These are phyloP conservation scores for Botrytis galanthina DNA, from an alignment of 2,329 filamentous ascomycete species.

Conservation along the genomic window DNA sequence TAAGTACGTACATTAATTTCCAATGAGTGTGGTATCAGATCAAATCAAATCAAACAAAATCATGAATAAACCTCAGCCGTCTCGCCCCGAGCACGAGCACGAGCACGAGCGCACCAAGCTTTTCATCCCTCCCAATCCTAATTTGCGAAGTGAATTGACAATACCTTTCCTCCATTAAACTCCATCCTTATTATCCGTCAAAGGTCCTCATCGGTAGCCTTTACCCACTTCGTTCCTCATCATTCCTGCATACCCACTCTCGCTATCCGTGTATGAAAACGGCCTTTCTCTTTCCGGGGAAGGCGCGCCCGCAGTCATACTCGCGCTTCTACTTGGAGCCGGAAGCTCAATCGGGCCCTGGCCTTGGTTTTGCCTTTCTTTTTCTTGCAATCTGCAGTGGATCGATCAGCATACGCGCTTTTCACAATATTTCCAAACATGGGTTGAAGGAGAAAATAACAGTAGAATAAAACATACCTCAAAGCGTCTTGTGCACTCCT, in stretches of 20 bases:
- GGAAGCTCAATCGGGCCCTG: constrained; percentile 14
- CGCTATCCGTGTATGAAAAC: constrained; percentile 19
- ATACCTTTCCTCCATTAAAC: neutral
- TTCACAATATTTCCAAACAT: neutral
- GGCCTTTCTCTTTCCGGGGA: constrained; percentile 11
- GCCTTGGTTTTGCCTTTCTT: constrained; percentile 13
- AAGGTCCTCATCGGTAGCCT: neutral
- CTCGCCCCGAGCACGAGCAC: neutral
- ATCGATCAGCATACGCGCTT: neutral
- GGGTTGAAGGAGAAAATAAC: no score
- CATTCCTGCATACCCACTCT: constrained; percentile 19
- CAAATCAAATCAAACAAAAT: neutral
- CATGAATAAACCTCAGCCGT: neutral
- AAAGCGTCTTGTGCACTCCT: constrained; percentile 11
- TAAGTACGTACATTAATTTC: neutral
- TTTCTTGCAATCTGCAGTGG: neutral
- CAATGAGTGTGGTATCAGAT: constrained; percentile 13
- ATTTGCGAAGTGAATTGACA: neutral
- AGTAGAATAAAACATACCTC: neutral
- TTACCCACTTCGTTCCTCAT: constrained; percentile 5
- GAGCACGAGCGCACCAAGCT: neutral
- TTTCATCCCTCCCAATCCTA: neutral
- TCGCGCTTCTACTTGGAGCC: constrained; percentile 14
- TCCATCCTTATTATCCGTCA: neutral
- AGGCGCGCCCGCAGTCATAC: constrained; percentile 13